Percentiles rank a stretch among this genome's conserved stretches.
Evolutionary conservation across 108 stramenopile genomes (phyloP).

Genomic region (Cyclotella cryptica): DNA sequence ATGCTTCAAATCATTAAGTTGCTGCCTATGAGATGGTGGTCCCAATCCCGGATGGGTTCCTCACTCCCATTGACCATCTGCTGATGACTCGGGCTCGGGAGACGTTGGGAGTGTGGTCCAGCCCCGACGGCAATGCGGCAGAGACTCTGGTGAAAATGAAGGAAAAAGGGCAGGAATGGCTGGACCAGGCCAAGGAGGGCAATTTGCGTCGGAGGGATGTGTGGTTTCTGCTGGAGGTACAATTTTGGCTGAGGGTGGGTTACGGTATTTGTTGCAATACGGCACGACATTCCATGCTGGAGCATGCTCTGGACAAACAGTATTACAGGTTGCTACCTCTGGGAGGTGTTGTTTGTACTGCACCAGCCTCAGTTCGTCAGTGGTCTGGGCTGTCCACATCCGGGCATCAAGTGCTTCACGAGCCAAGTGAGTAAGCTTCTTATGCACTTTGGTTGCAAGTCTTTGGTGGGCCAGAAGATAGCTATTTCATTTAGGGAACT

Average conservation of each 20-base stretch:
- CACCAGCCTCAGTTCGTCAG: neutral
- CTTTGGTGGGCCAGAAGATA: too few species aligned
- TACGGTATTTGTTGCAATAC: too few species aligned
- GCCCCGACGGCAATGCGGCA: neutral
- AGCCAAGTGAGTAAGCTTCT: too few species aligned
- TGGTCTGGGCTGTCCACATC: neutral
- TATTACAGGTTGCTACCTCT: slow-evolving; percentile 9
- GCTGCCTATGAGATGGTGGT: neutral
- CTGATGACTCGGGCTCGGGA: too few species aligned
- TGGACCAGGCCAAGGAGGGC: neutral
- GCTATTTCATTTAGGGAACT: neutral
- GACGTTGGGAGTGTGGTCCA: slow-evolving; percentile 12
- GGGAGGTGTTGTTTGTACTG: slow-evolving; percentile 1
- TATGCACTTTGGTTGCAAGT: too few species aligned
- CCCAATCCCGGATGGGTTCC: slow-evolving; percentile 5
- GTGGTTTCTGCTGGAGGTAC: slow-evolving; percentile 1
- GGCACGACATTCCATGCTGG: neutral
- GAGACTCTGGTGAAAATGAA: neutral
- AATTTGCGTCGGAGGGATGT: neutral
- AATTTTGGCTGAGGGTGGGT: slow-evolving; percentile 27
- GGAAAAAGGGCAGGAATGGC: slow-evolving; percentile 17
- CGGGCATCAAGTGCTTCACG: too few species aligned
- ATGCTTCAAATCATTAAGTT: neutral
- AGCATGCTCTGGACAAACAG: neutral
- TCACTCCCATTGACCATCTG: slow-evolving; percentile 1